Base-by-base conservation (phyloP, 1,284 basidiomycete genomes). In the Trichosporon sp. region DNA sequence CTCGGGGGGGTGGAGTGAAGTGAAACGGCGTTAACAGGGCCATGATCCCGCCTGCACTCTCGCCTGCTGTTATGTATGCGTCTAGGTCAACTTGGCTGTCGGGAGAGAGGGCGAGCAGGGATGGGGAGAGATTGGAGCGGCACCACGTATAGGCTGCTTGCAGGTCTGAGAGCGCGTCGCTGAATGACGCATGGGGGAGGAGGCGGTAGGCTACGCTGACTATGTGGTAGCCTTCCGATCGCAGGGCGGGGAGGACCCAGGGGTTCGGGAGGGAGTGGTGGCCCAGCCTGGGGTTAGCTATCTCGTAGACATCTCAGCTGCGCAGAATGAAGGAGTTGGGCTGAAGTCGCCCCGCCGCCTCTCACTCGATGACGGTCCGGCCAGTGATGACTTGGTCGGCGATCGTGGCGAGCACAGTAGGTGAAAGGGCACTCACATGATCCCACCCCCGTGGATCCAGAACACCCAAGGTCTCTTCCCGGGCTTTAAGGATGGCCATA, bases 391-490 rank as follows among this genome's bases (percentile, higher is more conserved):
- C n/a, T n/a, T n/a, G n/a, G n/a, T n/a, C n/a, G n/a, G n/a, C n/a
- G n/a, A n/a, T n/a, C n/a, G n/a, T n/a, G n/a, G n/a, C n/a, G n/a
- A n/a, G n/a, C n/a, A n/a, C n/a, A 44, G 33, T 14, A 36, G 63
- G 2, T 23, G 29, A 3, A 58, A n/a, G 31, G 16, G 19, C 5
- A 59, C 61, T n/a, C 23, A 37, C 60, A 59, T 54, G 19, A 60
- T 36, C 0, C 36, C 54, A 8, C 73, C 73, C 13, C 73, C 73
- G 60, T 75, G 73, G n/a, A 70, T 67, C 73, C 73, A 75, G 23
- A 74, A 62, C 16, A 75, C 44, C 68, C 69, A 74, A 25, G 68
- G 71, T 13, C 44, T 23, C 3, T 14, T 7, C 2, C 33, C 16
- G 0, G 25, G 14, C 3, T 32, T 36, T 1, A 49, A 19, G 10